Base-by-base conservation (phyloP, 129 eudicot species). In the Oenanthe sinensis region DNA sequence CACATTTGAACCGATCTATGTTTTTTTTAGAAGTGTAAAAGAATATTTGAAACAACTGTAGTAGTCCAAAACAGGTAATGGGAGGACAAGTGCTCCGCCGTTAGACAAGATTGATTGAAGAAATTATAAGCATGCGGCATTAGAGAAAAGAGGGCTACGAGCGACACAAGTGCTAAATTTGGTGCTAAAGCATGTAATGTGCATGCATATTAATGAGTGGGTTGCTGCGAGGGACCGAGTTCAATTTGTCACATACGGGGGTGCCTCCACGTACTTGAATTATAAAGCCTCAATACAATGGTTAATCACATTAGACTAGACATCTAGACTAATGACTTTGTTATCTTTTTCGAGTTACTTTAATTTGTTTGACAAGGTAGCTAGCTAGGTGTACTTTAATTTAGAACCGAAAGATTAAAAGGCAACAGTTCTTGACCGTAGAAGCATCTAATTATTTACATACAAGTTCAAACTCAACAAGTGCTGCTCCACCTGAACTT, bases 231-330 rank as follows among this genome's bases (percentile, higher is more conserved):
- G 47, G 33, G 50, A 20, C 47, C 76, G 48, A 72, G 1, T n/a
- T 72, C 55, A 22, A 72, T 72, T 72, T 24, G 76, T 46, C 76
- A 72, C 54, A 72, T 72, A 72, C 5, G 76, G 76, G 68, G 76
- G 76, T 72, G 76, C 76, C 54, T 43, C 76, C 76, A 72, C 76
- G 52, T 72, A 72, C 85, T 82, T 67, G 2, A 15, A 33, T 30
- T 67, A 33, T 15, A 67, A 67, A 67, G 72, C 72, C 43, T 30
- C 42, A 30, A 67, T 12, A 30, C 43, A 30, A 26, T 67, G 72
- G 40, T 15, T 67, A 67, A 33, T 67, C 19, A 67, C 72, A 13
- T 5, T 30, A 60, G 33, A 60, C 33, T 60, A n/a, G 36, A n/a
- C 28, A 4, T n/a, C 68, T 60, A 60, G 33, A 67, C 36, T 11